A percentile compares a stretch with the other conserved stretches of the same genome.
Evolutionary conservation across 352 stramenopile genomes (phyloP).

Genomic region (Phytophthora ramorum): DNA sequence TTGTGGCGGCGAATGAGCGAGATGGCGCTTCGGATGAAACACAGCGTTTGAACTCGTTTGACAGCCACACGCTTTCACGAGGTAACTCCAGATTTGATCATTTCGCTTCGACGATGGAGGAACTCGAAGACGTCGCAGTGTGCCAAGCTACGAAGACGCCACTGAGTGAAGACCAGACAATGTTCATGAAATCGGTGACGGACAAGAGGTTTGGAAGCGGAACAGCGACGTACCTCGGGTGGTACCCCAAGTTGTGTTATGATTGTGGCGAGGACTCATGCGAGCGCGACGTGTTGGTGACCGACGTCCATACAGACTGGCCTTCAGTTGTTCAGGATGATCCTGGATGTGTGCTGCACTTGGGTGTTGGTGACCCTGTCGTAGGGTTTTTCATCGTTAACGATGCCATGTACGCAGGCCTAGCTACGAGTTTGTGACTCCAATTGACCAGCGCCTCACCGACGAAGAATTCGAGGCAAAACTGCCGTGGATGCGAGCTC

Average conservation of each 20-base stretch:
- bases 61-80: neutral
- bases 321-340: conserved; percentile 6
- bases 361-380: conserved; percentile 14
- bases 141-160: conserved; percentile 3
- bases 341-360: conserved; percentile 13
- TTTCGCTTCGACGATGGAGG: conserved; percentile 24
- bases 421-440: conserved; percentile 20
- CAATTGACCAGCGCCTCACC: conserved; percentile 15
- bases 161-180: conserved; percentile 16
- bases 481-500: conserved; percentile 6
- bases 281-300: conserved; percentile 14
- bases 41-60: neutral
- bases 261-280: neutral
- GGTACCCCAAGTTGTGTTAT: conserved; percentile 16
- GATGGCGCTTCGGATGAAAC: conserved; percentile 7
- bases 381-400: conserved; percentile 22
- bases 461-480: conserved; percentile 17
- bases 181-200: conserved; percentile 34
- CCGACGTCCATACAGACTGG: conserved; percentile 7
- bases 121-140: conserved; percentile 15
- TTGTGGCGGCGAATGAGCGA: conserved; percentile 30
- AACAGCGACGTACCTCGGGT: neutral
- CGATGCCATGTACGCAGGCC: neutral
- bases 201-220: conserved; percentile 12
- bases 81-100: neutral